Base-by-base conservation (phyloP, 1,284 basidiomycete genomes). In the Phellinidium pouzarii region DNA sequence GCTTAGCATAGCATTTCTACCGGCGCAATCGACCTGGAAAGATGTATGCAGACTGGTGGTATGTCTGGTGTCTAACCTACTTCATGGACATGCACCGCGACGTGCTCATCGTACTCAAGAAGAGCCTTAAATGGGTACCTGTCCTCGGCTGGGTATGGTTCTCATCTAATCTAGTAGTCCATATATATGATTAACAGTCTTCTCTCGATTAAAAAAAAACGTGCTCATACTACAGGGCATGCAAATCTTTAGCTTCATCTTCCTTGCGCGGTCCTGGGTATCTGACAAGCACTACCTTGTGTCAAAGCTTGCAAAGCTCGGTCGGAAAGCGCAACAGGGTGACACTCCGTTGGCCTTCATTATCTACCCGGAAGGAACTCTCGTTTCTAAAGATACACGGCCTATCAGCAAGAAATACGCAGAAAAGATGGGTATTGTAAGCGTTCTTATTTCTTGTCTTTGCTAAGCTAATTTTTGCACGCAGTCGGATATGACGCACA, bases 171-270 rank as follows among this genome's bases (percentile, higher is more conserved):
- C 11, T 20, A 38, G 34, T 5, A 25, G 36, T 14, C 12, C n/a
- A 22, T 19, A 45, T 29, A 22, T 3, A 2, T 46, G 7, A 46
- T n/a, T 31, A 12, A 46, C 7, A 17, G 12, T 20, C 17, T 6
- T 31, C 14, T 34, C 3, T n/a, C 26, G 3, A 26, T 9, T 17
- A 3, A 1, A 3, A n/a, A 34, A 14, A n/a, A 17, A 27, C 4
- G 5, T 44, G 23, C 12, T 4, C 27, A 11, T 14, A 5, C 38
- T 41, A 25, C 54, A 89, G 86, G 87, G 80, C 51, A 93, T 93
- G 94, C 91, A 88, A 77, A 84, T 94, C 70, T 96, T 84, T 70
- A 76, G 82, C 52, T 97, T 97, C 70, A 91, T 96, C 60, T 91
- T 91, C 69, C 76, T 94, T 44, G 81, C 82, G 31, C 83, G 91